A percentile compares a stretch with the other conserved stretches of the same genome.
These are phyloP conservation scores for Ophiostoma sp. DNA, from an alignment of 2,329 filamentous ascomycete species.

Conservation along the genomic window DNA sequence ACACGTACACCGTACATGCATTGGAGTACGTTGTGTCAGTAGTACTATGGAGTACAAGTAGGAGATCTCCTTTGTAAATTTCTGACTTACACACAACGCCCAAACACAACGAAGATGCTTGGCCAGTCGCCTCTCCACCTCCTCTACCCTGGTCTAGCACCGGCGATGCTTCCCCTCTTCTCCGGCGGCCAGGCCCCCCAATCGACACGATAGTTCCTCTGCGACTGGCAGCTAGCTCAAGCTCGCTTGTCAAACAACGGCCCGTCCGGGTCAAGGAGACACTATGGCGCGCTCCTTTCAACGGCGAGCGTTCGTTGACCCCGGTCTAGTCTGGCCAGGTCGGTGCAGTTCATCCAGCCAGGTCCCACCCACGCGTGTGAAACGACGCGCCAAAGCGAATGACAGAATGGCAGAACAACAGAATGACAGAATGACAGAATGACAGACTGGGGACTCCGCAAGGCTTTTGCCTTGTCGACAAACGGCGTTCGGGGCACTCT, in stretches of 20 bases:
- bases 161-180: conserved; percentile 12
- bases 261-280: not conserved
- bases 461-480: not conserved
- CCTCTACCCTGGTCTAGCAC: not conserved
- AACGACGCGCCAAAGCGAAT: not conserved
- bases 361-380: not conserved
- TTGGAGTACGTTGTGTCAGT: not conserved
- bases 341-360: conserved; percentile 4
- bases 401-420: not conserved
- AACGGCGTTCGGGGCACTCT: not conserved
- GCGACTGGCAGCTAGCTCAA: not conserved
- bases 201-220: not conserved
- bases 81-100: not conserved
- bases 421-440: not conserved
- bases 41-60: not conserved
- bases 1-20: not conserved
- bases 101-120: not conserved
- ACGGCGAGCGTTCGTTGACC: not conserved
- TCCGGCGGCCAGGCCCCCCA: conserved; percentile 7
- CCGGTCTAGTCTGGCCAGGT: not conserved
- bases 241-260: conserved; percentile 13
- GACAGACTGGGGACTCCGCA: not conserved
- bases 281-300: not conserved
- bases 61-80: not conserved
- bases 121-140: not conserved